Evolutionary conservation across 768 basidiomycete genomes (phyloP), one percentile per base, ranked within the genome.

Genomic region (Podaxis mareebaensis): DNA sequence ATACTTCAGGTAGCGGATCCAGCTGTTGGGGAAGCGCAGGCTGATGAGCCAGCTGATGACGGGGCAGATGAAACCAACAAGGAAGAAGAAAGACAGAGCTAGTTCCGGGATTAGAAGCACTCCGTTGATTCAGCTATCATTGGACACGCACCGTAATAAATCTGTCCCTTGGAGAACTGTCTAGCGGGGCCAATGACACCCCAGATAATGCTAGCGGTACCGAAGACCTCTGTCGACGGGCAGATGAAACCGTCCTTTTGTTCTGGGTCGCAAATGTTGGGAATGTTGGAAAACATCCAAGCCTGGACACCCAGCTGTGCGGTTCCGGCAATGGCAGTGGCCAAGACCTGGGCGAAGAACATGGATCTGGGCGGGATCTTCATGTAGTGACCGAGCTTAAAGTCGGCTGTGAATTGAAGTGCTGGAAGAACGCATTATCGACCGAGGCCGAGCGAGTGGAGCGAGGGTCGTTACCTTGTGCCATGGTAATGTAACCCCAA

Each of bases 321-420:
- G 13, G 89, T 91, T 64, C 89, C 88, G 26, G 89, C 88, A 44
- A 93, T 73, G 49, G 88, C 67, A 0, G 89, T 82, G 8, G 89
- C 88, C 54, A 90, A 67, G 24, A 91, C 82, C 71, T 93, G 91
- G 22, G 78, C 80, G 71, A 74, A 80, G 77, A 95, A 95, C 85
- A 92, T 92, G 46, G 81, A 60, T 42, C 75, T 75, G 2, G 89
- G 91, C 3, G 90, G 87, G 56, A 93, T 81, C 75, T 90, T 90
- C 86, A 86, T 89, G 71, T 88, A 87, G 68, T 90, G 90, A 10
- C 88, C 90, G 53, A 91, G 86, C 74, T 94, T 93, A 72, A 93
- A 87, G 75, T 93, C 90, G 8, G 83, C 79, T 1, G 88, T 83
- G 77, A 93, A 93, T 48, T 76, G 76, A 46, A 92, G 71, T 1